Evolutionary conservation across 1,284 basidiomycete genomes (phyloP), one percentile per base, ranked within the genome.

Genomic region (Cutaneotrichosporon sp.): DNA sequence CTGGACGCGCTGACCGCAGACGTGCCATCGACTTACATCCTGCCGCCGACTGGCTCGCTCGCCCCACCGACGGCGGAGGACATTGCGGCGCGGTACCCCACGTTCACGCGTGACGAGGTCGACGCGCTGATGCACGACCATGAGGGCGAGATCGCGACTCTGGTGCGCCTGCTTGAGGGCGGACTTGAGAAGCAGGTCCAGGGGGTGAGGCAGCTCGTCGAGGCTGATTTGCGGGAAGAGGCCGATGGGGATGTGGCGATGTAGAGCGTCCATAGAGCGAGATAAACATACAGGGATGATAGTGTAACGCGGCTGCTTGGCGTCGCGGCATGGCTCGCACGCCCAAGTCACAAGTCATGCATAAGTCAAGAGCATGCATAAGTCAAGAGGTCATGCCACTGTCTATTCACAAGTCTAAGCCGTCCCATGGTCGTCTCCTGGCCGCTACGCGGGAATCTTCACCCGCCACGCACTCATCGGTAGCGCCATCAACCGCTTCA

Each of bases 401-500:
- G 7, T 12, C 12, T 29, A 17, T 17, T n/a, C 27, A 29, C 7
- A 29, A 29, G 7, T 29, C 6, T 29, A 29, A 7, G 27, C 27
- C 27, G 9, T 31, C 29, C 29, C 29, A 37, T n/a, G 14, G 12
- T 39, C 24, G 31, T 31, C 38, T 49, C 17, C 25, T 27, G 27
- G 29, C 32, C 37, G 22, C 26, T 57, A 58, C 2, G 37, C 45
- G 12, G 70, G 70, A 16, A 75, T 72, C 60, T 69, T 70, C 44
- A 74, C 71, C 48, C 71, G 61, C 72, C 72, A 75, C 11, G 72
- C 72, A 9, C 61, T 62, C 65, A 72, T 67, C 3, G 74, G 71
- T 19, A 74, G 57, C 2, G 64, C 70, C 69, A 55, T 19, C 51
- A 98, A 75, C 69, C 81, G 85, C 57, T 83, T 82, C 24, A 90